Evolutionary conservation across 345 rosid species (phyloP), one percentile per base, ranked within the genome.

Genomic region (Geranium brycei): DNA sequence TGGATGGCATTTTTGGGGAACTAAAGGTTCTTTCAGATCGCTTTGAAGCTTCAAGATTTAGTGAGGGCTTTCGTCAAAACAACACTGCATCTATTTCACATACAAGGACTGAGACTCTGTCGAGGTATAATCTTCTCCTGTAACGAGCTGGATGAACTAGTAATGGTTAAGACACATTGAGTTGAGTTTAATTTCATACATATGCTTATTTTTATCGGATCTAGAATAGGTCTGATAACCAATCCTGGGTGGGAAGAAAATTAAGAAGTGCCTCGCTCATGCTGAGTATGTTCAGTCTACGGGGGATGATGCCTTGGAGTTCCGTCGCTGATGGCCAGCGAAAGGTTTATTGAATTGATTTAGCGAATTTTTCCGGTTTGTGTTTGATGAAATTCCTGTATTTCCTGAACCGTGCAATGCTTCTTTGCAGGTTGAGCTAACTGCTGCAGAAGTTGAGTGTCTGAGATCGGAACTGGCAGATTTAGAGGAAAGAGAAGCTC

Each of bases 401-500:
- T 47, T 59, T 64, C 53, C 64, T 75, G 47, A 59, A 59, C 31
- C 7, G 1, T 18, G 30, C 61, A 19, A 59, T 59, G 15, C 30
- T 3, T 8, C 13, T 23, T 73, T 68, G 51, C 82, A 90, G 97
- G 88, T 93, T 69, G 82, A 78, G 77, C 63, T 93, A 72, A 73
- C 84, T 67, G 87, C 79, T 59, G 79, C 77, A 10, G 97, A 93
- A 73, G 73, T 93, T 18, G 97, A 81, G 71, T 86, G 91, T 30
- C 95, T 93, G 73, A 76, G 83, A 68, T 68, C 99, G 62, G 91
- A 86, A 72, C 80, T 93, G 18, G 81, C 85, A 62, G 91, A 83
- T 59, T 51, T 88, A 66, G 99, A 93, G 83, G 97, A 93, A 71
- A 86, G 91, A 71, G 96, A 86, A 77, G 80, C 96, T 72, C 79